Evolutionary conservation across 257 asterid genomes (phyloP).

Genomic region (Ballota nigra): DNA sequence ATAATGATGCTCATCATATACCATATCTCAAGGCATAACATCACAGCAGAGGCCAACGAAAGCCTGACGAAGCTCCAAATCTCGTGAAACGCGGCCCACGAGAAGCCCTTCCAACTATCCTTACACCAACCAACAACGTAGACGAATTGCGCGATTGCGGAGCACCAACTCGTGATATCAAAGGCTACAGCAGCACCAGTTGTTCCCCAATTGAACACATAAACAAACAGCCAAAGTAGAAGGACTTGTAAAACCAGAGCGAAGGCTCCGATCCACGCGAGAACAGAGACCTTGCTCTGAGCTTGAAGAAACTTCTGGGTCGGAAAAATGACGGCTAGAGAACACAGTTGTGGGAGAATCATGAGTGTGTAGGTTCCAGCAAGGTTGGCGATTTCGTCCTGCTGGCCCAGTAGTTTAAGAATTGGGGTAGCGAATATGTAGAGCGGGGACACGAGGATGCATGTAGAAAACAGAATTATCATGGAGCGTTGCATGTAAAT

Average conservation of each 20-base stretch:
- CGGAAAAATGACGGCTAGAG: constrained; percentile 53
- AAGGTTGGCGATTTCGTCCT: constrained; percentile 46
- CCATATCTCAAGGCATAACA: constrained; percentile 84
- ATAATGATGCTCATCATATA: constrained; percentile 70
- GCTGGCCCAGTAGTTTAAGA: constrained; percentile 56
- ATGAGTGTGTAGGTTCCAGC: constrained; percentile 58
- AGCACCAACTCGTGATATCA: constrained; percentile 51
- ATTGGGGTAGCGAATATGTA: constrained; percentile 61
- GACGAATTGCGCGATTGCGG: constrained; percentile 49
- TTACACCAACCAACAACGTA: constrained; percentile 70
- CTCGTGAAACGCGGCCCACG: constrained; percentile 59
- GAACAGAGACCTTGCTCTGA: constrained; percentile 64
- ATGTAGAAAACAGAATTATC: constrained; percentile 35
- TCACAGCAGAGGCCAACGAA: constrained; percentile 76
- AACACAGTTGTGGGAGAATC: constrained; percentile 50
- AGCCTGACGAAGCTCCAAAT: constrained; percentile 77
- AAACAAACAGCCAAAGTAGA: constrained; percentile 59
- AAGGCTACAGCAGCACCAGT: constrained; percentile 54
- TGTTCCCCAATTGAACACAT: constrained; percentile 51
- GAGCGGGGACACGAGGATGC: constrained; percentile 46
- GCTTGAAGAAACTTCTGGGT: constrained; percentile 76
- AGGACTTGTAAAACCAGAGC: constrained; percentile 37
- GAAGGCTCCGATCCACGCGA: constrained; percentile 52
- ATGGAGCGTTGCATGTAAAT: constrained; percentile 68
- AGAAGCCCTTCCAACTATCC: constrained; percentile 81